phyloP scores from a whole-genome alignment of 2,329 filamentous ascomycete genomes.

The Talaromyces sp. region DNA sequence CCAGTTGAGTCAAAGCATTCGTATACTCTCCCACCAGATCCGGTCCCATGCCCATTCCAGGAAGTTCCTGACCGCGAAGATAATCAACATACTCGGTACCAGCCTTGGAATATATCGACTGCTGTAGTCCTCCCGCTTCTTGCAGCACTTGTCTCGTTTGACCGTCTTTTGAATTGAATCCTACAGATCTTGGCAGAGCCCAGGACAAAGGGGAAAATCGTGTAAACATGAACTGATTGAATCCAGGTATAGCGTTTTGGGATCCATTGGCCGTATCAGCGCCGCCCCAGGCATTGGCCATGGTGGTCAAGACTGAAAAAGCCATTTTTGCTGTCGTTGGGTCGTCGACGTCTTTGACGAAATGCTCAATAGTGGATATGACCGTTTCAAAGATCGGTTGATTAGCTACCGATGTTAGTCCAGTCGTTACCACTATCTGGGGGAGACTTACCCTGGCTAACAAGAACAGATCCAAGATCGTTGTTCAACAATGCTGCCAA shows the following conservation, averaged over 20 bases:
- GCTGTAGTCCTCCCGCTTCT: conserved; percentile 83
- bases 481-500: conserved; percentile 86
- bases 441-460: conserved; percentile 63
- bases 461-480: conserved; percentile 80
- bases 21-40: conserved; percentile 48
- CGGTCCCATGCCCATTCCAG: conserved; percentile 47
- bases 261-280: conserved; percentile 55
- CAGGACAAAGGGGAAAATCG: conserved; percentile 87
- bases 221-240: conserved; percentile 85
- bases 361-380: conserved; percentile 77
- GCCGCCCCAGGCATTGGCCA: conserved; percentile 87
- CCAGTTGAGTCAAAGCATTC: conserved; percentile 42
- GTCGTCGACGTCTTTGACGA: conserved; percentile 73
- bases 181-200: conserved; percentile 75
- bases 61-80: conserved; percentile 44
- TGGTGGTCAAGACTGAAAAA: conserved; percentile 75
- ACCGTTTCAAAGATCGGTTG: conserved; percentile 86
- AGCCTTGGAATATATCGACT: conserved; percentile 85
- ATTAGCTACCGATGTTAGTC: conserved; percentile 55
- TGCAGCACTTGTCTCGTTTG: conserved; percentile 83
- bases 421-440: not conserved
- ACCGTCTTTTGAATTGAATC: conserved; percentile 81
- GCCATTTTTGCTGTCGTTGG: conserved; percentile 68
- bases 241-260: conserved; percentile 67
- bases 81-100: conserved; percentile 70